phyloP scores from a whole-genome alignment of 2,329 filamentous ascomycete genomes.

The Trichoderma breve region DNA sequence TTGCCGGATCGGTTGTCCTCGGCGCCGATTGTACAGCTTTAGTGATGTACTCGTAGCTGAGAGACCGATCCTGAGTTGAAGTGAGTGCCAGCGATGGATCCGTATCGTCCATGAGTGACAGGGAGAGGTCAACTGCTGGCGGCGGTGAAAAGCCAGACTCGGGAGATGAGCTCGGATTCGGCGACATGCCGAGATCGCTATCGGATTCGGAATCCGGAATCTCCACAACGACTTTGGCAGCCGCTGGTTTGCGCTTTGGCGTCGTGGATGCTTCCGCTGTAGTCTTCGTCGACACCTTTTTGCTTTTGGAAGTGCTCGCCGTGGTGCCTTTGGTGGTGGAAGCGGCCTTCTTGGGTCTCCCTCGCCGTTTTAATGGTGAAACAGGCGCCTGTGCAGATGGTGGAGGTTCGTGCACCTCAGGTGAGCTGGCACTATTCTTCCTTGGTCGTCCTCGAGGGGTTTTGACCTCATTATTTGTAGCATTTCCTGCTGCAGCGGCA shows the following conservation, averaged over 20 bases:
- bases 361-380: conserved; percentile 38
- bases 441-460: conserved; percentile 35
- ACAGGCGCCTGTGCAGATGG: conserved; percentile 35
- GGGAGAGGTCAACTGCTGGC: conserved; percentile 41
- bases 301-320: conserved; percentile 21
- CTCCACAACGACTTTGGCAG: conserved; percentile 37
- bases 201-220: conserved; percentile 54
- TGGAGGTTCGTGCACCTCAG: conserved; percentile 34
- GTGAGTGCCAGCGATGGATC: conserved; percentile 42
- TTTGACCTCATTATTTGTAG: background rate
- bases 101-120: conserved; percentile 45
- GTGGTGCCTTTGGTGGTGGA: conserved; percentile 19
- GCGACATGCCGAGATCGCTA: conserved; percentile 28
- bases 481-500: background rate
- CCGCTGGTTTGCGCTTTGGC: conserved; percentile 19
- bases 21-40: conserved; percentile 53
- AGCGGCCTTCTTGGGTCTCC: conserved; percentile 41
- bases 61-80: conserved; percentile 42
- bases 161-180: conserved; percentile 36
- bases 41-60: conserved; percentile 53
- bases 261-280: conserved; percentile 26
- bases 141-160: conserved; percentile 44
- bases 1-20: conserved; percentile 45
- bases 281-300: background rate
- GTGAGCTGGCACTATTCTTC: conserved; percentile 29